Evolutionary conservation across 225 moss, liverwort and hornwort genomes (phyloP), one percentile per base, ranked within the genome.

Genomic region (Marchantia polymorpha): DNA sequence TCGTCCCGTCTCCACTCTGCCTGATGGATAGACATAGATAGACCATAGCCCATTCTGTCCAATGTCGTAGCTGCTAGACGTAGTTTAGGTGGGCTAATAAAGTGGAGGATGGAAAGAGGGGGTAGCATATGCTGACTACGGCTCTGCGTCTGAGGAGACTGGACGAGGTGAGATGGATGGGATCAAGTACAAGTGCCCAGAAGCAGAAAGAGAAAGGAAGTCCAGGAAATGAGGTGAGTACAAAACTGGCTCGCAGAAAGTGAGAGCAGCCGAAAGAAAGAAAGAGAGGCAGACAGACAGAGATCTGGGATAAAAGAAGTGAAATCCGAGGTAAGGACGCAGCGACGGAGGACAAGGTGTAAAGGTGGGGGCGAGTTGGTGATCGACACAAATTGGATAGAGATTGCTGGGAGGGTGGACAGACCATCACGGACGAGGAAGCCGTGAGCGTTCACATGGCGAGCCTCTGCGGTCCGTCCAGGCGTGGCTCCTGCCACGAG

Each of bases 11-110:
- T 65, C 64, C 64, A 65, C 9, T 10, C 64, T 65, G 10, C n/a
- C n/a, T n/a, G n/a, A n/a, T n/a, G n/a, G n/a, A n/a, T n/a, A n/a
- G n/a, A n/a, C n/a, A 23, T 65, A 1, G 31, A 13, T 12, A 14
- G 31, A 12, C 67, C 67, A 8, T 68, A 68, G 29, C 7, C 67
- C 67, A 68, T 16, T 68, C 67, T 31, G 31, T n/a, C n/a, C n/a
- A n/a, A n/a, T n/a, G n/a, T 7, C 31, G 15, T 68, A 68, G 29
- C 67, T 30, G 30, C 67, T 30, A 29, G 12, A 16, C 23, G 67
- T 31, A 68, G 67, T 68, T 68, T 68, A 30, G 30, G 31, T 68
- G 67, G 67, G 15, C 67, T 30, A 31, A 31, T 63, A 25, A 68
- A 68, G 30, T 39, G 31, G 31, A 14, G 23, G 29, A 14, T 51